Base-by-base conservation (phyloP, 805 yeast genomes). In the Lipomyces japonicus region DNA sequence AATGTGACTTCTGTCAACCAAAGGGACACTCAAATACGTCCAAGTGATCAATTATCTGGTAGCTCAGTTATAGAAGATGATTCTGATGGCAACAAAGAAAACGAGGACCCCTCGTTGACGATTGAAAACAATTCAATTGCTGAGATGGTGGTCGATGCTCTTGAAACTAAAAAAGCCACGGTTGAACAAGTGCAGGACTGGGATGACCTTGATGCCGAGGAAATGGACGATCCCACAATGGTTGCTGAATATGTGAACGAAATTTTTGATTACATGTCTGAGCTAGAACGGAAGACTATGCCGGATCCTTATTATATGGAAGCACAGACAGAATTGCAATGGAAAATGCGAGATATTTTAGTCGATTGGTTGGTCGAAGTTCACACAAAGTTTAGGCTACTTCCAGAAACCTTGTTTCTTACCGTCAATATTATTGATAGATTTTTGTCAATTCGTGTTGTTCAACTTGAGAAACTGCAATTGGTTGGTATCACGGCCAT, bases 281-380 rank as follows among this genome's bases (percentile, higher is more conserved):
- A 76, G 62, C 72, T 89, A 53, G 97, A 93, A 68, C 71, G 58
- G 40, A 78, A 76, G 61, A 77, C 84, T 59, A 72, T 81, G 50
- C 97, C 97, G 9, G 78, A 84, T 65, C 80, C 95, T 5, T 74
- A 76, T 50, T 90, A 89, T 68, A 89, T 91, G 86, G 81, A 79
- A 45, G 75, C 74, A 43, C 98, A 91, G 71, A 81, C 81, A 44
- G 96, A 88, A 63, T 74, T 91, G 57, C 82, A 84, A 61, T 93
- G 97, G 97, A 83, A 84, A 50, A 86, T 88, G 83, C 79, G 98
- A 65, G 73, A 85, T 45, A 89, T 88, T 4, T 73, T 91, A 51
- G 75, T 91, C 25, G 96, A 90, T 68, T 91, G 97, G 97, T 79
- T 91, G 28, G 95, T 91, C n/a, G 95, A 91, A 68, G 95, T 89